These are phyloP conservation scores for Acacia melanoxylon DNA, from an alignment of 306 rosid genomes.

Conservation along the genomic window DNA sequence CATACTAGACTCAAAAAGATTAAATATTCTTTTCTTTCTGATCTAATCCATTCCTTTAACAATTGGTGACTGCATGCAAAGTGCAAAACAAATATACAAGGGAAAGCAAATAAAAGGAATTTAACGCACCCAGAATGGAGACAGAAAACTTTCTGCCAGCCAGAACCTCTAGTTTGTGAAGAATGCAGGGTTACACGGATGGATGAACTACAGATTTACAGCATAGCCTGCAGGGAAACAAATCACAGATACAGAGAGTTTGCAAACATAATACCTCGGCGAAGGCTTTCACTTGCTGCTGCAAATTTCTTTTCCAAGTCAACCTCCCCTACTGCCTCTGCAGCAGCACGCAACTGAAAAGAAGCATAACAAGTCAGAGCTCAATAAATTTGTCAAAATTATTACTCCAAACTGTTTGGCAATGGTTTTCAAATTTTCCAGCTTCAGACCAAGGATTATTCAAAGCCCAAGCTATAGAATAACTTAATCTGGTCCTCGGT, in stretches of 20 bases:
- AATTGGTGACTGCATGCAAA: conserved; percentile 8
- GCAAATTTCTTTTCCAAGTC: conserved; percentile 81
- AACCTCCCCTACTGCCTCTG: conserved; percentile 89
- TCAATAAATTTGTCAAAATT: background rate
- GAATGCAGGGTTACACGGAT: background rate
- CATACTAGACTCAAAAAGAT: background rate
- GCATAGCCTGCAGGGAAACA: conserved; percentile 37
- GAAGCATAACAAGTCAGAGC: conserved; percentile 20
- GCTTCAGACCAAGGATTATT: background rate
- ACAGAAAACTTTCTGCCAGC: conserved; percentile 16
- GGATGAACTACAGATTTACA: background rate
- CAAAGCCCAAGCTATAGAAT: background rate
- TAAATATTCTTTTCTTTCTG: background rate
- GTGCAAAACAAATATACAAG: conserved; percentile 22
- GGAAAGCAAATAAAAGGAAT: conserved; percentile 27
- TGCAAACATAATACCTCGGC: conserved; percentile 96
- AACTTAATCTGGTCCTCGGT: background rate
- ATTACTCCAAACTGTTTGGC: background rate
- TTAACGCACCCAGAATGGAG: conserved; percentile 19
- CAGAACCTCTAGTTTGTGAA: conserved; percentile 3
- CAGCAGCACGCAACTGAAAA: conserved; percentile 79
- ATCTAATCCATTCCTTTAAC: conserved; percentile 19
- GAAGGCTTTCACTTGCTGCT: conserved; percentile 89
- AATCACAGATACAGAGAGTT: conserved; percentile 83
- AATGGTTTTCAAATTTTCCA: conserved; percentile 14